Evolutionary conservation across 164 flowering plant species (phyloP).

Genomic region (Nymphaea colorata): DNA sequence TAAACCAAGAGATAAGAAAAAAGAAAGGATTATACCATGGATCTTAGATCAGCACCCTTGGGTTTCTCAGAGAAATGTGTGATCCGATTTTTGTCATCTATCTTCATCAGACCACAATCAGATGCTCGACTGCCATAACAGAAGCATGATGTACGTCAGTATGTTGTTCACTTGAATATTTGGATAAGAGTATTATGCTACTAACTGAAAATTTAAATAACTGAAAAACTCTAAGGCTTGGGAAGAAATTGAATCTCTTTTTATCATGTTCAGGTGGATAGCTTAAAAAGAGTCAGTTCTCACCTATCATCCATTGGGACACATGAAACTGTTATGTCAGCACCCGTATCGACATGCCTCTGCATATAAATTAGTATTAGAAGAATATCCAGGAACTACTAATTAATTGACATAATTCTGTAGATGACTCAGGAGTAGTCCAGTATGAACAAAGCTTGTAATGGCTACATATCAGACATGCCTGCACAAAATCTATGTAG

Average conservation of each 20-base stretch:
- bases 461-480: conserved; percentile 5
- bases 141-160: neutral
- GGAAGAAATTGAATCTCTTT: neutral
- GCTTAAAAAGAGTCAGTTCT: neutral
- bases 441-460: neutral
- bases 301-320: conserved; percentile 90
- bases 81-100: conserved; percentile 52
- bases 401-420: no score
- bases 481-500: conserved; percentile 94
- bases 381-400: no score
- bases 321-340: conserved; percentile 92
- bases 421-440: no score
- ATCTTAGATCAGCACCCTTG: conserved; percentile 60
- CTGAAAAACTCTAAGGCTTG: neutral
- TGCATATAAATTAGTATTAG: conserved; percentile 23
- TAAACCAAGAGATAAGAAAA: conserved; percentile 1
- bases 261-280: neutral
- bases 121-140: conserved; percentile 73
- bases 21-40: conserved; percentile 39
- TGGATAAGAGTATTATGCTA: neutral
- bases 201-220: neutral
- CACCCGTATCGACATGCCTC: conserved; percentile 85
- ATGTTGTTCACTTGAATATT: neutral
- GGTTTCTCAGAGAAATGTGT: conserved; percentile 86
- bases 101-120: conserved; percentile 91